phyloP scores from a whole-genome alignment of 2,329 filamentous ascomycete species.

The Pseudogymnoascus sp. region DNA sequence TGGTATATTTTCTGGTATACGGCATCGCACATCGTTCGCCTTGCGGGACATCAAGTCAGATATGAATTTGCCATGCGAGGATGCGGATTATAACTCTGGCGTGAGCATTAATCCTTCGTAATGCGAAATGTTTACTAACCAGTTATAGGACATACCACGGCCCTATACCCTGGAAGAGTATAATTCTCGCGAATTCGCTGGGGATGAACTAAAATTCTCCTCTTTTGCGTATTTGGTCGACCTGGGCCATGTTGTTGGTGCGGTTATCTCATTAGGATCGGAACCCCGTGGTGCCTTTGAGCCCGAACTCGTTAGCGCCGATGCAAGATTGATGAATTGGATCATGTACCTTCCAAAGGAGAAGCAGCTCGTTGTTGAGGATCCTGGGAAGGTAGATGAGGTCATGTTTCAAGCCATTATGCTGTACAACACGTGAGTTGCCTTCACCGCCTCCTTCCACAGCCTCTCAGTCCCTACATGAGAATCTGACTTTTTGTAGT shows the following conservation, averaged over 20 bases:
- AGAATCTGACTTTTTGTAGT: constrained; percentile 11
- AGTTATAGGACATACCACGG: constrained; percentile 29
- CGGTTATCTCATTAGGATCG: constrained; percentile 27
- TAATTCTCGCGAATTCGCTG: constrained; percentile 29
- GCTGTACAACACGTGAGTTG: constrained; percentile 31
- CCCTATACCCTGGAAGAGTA: constrained; percentile 31
- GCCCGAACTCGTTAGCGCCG: constrained; percentile 28
- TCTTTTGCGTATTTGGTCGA: constrained; percentile 35
- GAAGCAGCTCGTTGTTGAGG: constrained; percentile 34
- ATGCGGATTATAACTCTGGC: constrained; percentile 35
- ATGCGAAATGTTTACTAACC: constrained; percentile 13
- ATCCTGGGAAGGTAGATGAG: constrained; percentile 32
- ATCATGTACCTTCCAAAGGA: constrained; percentile 32
- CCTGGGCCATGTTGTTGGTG: constrained; percentile 30
- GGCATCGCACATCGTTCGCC: constrained; percentile 21
- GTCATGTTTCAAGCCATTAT: constrained; percentile 33
- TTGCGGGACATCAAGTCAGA: constrained; percentile 28
- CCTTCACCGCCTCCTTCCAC: too few species aligned
- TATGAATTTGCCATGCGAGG: constrained; percentile 35
- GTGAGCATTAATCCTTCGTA: constrained; percentile 24
- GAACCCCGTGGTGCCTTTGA: constrained; percentile 22
- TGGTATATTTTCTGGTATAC: constrained; percentile 19
- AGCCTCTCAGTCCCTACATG: background rate
- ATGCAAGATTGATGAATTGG: constrained; percentile 34
- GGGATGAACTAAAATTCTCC: constrained; percentile 32